Evolutionary conservation across 2,329 filamentous ascomycete species (phyloP).

Genomic region (Colletotrichum sidae): DNA sequence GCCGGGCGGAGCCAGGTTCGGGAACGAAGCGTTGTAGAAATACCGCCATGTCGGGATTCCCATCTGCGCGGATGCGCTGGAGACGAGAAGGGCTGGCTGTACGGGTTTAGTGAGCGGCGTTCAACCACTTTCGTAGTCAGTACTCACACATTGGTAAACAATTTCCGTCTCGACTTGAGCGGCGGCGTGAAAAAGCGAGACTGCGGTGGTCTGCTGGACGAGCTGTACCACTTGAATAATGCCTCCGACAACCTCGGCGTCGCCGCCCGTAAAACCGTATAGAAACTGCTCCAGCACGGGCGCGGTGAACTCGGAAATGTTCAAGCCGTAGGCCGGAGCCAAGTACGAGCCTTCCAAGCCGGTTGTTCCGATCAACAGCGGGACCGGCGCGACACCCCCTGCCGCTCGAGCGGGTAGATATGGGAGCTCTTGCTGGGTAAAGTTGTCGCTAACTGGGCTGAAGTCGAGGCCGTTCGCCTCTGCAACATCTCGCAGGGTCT

Average conservation of each 20-base stretch:
- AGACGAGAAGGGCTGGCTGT: constrained; percentile 13
- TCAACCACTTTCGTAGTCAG: not conserved
- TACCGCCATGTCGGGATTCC: constrained; percentile 27
- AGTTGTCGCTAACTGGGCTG: constrained; percentile 18
- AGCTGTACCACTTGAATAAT: constrained; percentile 1
- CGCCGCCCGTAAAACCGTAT: not conserved
- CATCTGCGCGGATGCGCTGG: constrained; percentile 5
- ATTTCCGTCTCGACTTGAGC: constrained; percentile 13
- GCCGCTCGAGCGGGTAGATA: constrained; percentile 8
- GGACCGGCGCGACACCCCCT: constrained; percentile 8
- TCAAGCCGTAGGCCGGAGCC: constrained; percentile 2
- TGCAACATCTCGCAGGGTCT: not conserved
- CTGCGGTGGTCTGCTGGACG: constrained; percentile 6
- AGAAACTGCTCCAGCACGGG: not conserved
- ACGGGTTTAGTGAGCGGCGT: not conserved
- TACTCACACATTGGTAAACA: constrained; percentile 24
- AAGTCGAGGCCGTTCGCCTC: constrained; percentile 8
- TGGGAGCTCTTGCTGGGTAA: constrained; percentile 18
- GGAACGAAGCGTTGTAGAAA: constrained; percentile 27
- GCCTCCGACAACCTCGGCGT: not conserved
- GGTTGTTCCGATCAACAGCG: constrained; percentile 1
- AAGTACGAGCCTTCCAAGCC: constrained; percentile 18
- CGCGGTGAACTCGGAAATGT: constrained; percentile 6
- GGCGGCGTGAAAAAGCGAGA: constrained; percentile 14
- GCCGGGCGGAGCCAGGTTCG: constrained; percentile 8